A percentile compares a stretch with the other conserved stretches of the same genome.
Conservation (phyloP, 2,329 filamentous ascomycete species). For the Botrytis elliptica region DNA sequence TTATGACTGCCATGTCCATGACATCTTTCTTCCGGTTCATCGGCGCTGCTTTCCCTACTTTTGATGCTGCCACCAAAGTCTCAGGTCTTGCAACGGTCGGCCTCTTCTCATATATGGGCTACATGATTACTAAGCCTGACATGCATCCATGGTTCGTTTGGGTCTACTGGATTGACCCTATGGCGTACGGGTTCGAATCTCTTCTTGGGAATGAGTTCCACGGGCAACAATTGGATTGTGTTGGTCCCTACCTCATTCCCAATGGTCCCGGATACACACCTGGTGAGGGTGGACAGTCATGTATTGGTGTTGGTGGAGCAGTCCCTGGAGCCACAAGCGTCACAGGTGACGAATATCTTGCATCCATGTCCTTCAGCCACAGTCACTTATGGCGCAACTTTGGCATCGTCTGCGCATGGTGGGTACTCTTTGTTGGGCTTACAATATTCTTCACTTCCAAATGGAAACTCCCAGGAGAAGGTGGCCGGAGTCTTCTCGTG, state of each 20-base stretch:
- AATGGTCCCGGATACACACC: background rate
- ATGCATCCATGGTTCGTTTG: constrained; percentile 64
- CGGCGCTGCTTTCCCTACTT: constrained; percentile 59
- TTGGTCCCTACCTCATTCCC: background rate
- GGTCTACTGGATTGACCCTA: constrained; percentile 64
- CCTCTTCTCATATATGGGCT: constrained; percentile 61
- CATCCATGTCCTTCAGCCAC: constrained; percentile 52
- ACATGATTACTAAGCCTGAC: constrained; percentile 58
- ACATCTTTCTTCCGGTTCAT: constrained; percentile 51
- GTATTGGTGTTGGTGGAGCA: background rate
- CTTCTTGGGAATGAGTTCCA: constrained; percentile 71
- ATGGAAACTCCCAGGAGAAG: constrained; percentile 55
- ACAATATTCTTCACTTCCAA: constrained; percentile 57
- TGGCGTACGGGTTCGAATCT: constrained; percentile 68
- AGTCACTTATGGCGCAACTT: constrained; percentile 59
- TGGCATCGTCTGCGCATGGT: constrained; percentile 62
- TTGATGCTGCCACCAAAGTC: constrained; percentile 57
- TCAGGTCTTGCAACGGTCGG: constrained; percentile 51
- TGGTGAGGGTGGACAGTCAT: background rate
- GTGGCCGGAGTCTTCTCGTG: constrained; percentile 56
- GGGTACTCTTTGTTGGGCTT: constrained; percentile 56
- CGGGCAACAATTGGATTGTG: constrained; percentile 40
- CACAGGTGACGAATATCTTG: constrained; percentile 57
- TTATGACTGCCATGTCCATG: constrained; percentile 43
- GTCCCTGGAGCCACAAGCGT: constrained; percentile 48